Evolutionary conservation across 2,329 filamentous ascomycete genomes (phyloP), one percentile per base, ranked within the genome.

Genomic region (Ophiostoma angusticollis): DNA sequence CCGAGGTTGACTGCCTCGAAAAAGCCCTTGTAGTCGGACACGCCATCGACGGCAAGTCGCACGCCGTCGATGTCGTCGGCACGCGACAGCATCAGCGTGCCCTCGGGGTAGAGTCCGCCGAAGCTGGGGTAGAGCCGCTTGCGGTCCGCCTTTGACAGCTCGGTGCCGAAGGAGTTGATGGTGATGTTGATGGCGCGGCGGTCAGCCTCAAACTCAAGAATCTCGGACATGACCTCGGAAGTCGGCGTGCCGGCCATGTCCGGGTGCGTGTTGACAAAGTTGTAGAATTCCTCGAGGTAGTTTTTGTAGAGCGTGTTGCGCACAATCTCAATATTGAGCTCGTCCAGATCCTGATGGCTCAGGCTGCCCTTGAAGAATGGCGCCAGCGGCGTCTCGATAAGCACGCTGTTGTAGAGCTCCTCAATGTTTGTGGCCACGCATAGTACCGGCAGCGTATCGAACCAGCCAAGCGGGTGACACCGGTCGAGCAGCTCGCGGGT

Each of bases 271-370:
- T 89, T 94, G 62, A 96, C 82, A 59, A 95, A 98, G 48, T 82
- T 73, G 66, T 96, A 77, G 60, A 98, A 98, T 58, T 96, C 91
- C 59, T 98, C 91, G 7, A 98, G 74, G 58, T 98, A 98, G 68
- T 96, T 96, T 73, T 98, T 98, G 71, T 96, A 98, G 25, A 98
- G 70, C 1, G 87, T 98, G 63, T 98, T 98, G 47, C 93, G 81
- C 42, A 98, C 84, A 60, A 98, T 98, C 65, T 98, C 91, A 53
- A 98, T 98, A 65, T 98, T 98, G 54, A 98, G 70, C 67, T 98
- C 93, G 62, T 98, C 91, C 35, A 98, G 72, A 58, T 98, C 91
- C 59, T 95, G 86, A 60, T 95, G 87, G 63, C 82, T 93, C 45
- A 98, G 71, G 50, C 83, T 93, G 51, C 86, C 85, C 66, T 98